Percentiles rank a stretch among this genome's conserved stretches.
These are phyloP conservation scores for Aspergillus hiratsukae DNA, from an alignment of 2,329 filamentous ascomycete species.

Conservation along the genomic window DNA sequence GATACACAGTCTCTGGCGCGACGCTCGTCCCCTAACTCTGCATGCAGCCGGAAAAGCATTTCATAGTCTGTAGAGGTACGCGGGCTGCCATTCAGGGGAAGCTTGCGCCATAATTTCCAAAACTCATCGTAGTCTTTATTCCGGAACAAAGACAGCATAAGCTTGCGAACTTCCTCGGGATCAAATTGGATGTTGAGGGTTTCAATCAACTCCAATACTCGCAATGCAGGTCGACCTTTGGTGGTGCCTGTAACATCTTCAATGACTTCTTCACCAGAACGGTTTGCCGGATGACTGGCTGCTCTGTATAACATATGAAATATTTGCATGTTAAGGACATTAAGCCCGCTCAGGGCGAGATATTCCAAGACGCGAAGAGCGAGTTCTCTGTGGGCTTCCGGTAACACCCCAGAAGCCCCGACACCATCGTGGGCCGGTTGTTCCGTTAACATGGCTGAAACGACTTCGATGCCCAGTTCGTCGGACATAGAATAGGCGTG, in stretches of 20 bases:
- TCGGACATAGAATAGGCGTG: constrained; percentile 33
- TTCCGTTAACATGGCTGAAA: constrained; percentile 34
- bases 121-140: constrained; percentile 53
- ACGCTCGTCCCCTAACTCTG: constrained; percentile 40
- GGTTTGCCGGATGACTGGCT: constrained; percentile 30
- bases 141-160: constrained; percentile 33
- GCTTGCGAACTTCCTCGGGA: constrained; percentile 21
- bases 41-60: constrained; percentile 49
- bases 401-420: constrained; percentile 11
- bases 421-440: constrained; percentile 8
- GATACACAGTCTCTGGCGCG: constrained; percentile 47
- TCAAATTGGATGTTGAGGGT: constrained; percentile 27
- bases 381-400: constrained; percentile 27
- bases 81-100: constrained; percentile 46
- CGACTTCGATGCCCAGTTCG: constrained; percentile 30
- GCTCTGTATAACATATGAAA: constrained; percentile 42
- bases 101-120: constrained; percentile 58
- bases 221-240: constrained; percentile 10
- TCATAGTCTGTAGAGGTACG: constrained; percentile 55
- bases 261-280: constrained; percentile 35
- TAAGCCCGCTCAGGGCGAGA: constrained; percentile 38
- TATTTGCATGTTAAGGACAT: constrained; percentile 44
- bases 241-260: constrained; percentile 3
- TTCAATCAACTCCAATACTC: constrained; percentile 27
- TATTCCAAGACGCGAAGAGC: constrained; percentile 40